Base-by-base conservation (phyloP, 2,329 filamentous ascomycete genomes). In the Mycosphaerella sp. region DNA sequence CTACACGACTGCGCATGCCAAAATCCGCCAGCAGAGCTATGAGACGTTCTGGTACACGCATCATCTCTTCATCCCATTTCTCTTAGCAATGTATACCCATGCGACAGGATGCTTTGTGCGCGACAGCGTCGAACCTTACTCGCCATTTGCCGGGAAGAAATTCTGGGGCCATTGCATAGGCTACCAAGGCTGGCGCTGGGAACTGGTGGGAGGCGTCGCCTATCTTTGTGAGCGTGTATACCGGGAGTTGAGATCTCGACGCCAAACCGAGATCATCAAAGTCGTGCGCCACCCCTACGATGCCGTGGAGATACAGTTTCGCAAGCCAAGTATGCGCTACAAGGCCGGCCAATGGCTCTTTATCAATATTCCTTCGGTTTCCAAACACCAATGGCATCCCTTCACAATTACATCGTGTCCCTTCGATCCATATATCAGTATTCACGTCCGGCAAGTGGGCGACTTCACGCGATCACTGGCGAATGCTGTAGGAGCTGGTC, bases 41-140 rank as follows among this genome's bases (percentile, higher is more conserved):
- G 93, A 98, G 74, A 95, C 92, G 0, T 98, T 98, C 71, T 98
- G 93, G 93, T 98, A 98, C 74, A 95, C 90, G 0, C 93, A 98
- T 73, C 93, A 98, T 67, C 81, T 98, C n/a, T 97, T 97, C 67
- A 87, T 98, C 57, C 92, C 93, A 1, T 98, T 98, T 72, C 74
- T 97, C 67, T 79, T 98, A 43, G 92, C 82, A 44, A 83, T 98
- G 63, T 98, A 97, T 73, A 97, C 92, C 10, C 93, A 98, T 72
- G 92, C 93, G 1, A 89, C 88, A 6, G 91, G 90, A 56, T 98
- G 93, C 74, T 98, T 98, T 74, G 93, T 98, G 39, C 87, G 93
- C 62, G 91, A 96, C 68, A 86, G 84, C 1, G 71, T 77, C 5
- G 67, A 81, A 0, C 81, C 84, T 1, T 79, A 85, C 63, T 96